A percentile compares a stretch with the other conserved stretches of the same genome.
These are phyloP conservation scores for Juncus inflexus DNA, from an alignment of 176 grass and related monocot genomes.

Conservation along the genomic window DNA sequence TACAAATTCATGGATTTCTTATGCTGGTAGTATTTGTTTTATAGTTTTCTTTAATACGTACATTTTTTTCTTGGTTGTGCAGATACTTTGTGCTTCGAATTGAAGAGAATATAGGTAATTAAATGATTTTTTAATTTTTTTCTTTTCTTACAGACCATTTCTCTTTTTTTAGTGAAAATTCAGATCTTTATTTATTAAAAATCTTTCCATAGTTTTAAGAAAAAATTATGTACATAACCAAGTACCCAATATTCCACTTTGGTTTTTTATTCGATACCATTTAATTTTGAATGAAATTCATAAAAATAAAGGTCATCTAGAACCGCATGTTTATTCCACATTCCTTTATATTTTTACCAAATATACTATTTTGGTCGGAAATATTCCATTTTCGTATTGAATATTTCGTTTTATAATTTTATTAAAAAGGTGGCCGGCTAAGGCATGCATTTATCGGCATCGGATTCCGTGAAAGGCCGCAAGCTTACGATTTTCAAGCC, in stretches of 20 bases:
- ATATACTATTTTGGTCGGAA: constrained; percentile 4
- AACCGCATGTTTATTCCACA: no score
- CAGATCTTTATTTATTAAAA: neutral
- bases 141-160: neutral
- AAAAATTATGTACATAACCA: no score
- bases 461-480: constrained; percentile 92
- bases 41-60: neutral
- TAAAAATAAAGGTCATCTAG: neutral
- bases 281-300: neutral
- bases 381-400: neutral
- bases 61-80: constrained; percentile 28
- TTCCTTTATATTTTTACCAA: constrained; percentile 13
- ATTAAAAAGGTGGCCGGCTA: constrained; percentile 61
- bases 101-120: constrained; percentile 88
- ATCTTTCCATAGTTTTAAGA: neutral
- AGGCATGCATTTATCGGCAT: constrained; percentile 95
- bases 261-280: no score
- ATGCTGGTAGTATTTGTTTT: constrained; percentile 11
- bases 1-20: neutral
- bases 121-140: constrained; percentile 22
- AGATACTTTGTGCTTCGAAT: constrained; percentile 93
- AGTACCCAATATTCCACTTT: no score
- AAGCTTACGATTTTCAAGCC: constrained; percentile 99
- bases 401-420: neutral
- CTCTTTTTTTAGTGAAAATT: neutral